Conservation (phyloP, 2,329 filamentous ascomycete species). For the Neofusicoccum laricinum region DNA sequence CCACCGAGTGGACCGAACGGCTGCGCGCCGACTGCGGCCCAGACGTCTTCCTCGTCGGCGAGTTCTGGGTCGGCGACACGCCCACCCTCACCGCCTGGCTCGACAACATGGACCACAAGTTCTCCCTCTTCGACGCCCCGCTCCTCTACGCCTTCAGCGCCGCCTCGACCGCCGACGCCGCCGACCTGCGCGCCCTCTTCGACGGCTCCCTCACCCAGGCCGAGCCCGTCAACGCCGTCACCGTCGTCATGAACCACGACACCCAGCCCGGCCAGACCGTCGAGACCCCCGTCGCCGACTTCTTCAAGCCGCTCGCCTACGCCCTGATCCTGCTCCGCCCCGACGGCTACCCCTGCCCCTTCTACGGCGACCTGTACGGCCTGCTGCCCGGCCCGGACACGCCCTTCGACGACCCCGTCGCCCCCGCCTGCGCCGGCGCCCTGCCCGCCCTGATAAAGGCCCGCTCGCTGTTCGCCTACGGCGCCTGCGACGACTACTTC, state of each 20-base stretch:
- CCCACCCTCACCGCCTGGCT: conserved; percentile 57
- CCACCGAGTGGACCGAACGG: conserved; percentile 60
- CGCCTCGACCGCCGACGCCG: neutral
- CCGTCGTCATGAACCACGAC: conserved; percentile 70
- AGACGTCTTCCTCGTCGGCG: conserved; percentile 64
- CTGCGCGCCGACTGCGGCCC: conserved; percentile 50
- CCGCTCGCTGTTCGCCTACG: conserved; percentile 65
- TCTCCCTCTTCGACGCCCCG: conserved; percentile 65
- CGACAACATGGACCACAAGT: conserved; percentile 55
- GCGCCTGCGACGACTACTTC: conserved; percentile 63
- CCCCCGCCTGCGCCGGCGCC: conserved; percentile 52
- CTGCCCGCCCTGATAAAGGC: conserved; percentile 60
- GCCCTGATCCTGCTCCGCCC: conserved; percentile 66
- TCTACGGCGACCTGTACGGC: conserved; percentile 69
- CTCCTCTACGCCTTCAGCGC: conserved; percentile 62
- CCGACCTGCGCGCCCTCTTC: conserved; percentile 63
- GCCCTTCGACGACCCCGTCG: conserved; percentile 39
- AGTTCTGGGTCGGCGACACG: conserved; percentile 65
- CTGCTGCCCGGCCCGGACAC: conserved; percentile 41
- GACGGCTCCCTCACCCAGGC: conserved; percentile 56
- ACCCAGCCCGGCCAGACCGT: conserved; percentile 64
- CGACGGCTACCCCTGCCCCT: conserved; percentile 64
- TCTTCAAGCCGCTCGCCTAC: conserved; percentile 72
- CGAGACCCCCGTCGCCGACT: conserved; percentile 60
- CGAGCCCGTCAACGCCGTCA: conserved; percentile 56